Evolutionary conservation across 805 yeast species (phyloP).

Genomic region (Maudiozyma barnettii): DNA sequence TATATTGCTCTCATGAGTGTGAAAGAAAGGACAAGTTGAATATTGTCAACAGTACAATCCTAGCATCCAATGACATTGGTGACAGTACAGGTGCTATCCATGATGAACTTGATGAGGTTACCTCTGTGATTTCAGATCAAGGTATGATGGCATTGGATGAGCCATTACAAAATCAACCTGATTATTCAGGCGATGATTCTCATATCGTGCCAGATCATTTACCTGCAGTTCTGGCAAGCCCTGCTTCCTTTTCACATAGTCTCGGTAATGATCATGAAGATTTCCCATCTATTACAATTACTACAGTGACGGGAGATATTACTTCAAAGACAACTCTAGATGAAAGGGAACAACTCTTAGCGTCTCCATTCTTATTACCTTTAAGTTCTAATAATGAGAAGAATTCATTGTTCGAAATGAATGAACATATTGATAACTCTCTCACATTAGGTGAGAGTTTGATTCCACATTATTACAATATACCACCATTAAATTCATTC

Average conservation of each 20-base stretch:
- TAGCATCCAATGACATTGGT: neutral
- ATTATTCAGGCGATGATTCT: too few relatives aligned
- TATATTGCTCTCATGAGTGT: conserved; percentile 24
- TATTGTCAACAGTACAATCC: conserved; percentile 1
- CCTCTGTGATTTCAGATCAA: neutral
- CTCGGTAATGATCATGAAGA: neutral
- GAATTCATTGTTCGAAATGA: neutral
- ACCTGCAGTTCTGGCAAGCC: neutral
- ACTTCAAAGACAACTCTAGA: conserved; percentile 6
- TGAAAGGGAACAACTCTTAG: conserved; percentile 13
- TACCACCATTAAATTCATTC: neutral
- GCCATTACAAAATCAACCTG: too few relatives aligned
- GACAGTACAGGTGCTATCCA: neutral
- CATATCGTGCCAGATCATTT: too few relatives aligned
- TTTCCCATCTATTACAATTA: conserved; percentile 1
- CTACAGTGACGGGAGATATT: conserved; percentile 1
- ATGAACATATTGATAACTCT: neutral
- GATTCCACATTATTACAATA: neutral
- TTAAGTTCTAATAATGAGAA: neutral
- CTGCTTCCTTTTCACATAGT: neutral
- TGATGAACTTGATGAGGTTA: neutral
- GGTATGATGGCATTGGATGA: too few relatives aligned
- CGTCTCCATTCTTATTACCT: conserved; percentile 19
- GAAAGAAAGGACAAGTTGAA: conserved; percentile 9
- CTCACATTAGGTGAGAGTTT: neutral